Base-by-base conservation (phyloP, 768 basidiomycete genomes). In the Tremella fuciformis region DNA sequence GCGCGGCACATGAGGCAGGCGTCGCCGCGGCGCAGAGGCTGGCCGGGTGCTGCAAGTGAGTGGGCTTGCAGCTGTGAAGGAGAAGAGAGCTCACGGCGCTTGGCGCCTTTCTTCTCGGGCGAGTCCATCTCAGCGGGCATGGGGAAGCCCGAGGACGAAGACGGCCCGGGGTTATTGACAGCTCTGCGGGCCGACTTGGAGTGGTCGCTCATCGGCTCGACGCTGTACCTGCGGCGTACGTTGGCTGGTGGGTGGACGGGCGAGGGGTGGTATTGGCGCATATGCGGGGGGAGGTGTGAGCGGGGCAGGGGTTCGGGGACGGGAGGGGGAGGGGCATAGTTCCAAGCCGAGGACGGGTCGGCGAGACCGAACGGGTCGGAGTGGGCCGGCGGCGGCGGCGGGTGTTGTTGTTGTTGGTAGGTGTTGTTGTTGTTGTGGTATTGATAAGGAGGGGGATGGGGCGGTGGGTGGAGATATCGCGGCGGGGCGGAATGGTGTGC, bases 1-100 rank as follows among this genome's bases (percentile, higher is more conserved):
- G 69, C 69, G 46, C 69, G 53, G 50, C 69, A 70, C 69, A 70
- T 70, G 21, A 70, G 53, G 53, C 69, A 70, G 7, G 69, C 69
- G 26, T 67, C 66, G 8, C 69, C 69, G 40, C 69, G 50, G 7
- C 69, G 58, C 9, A 70, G 50, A 6, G 69, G 69, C 39, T 69
- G 64, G 13, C 37, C 62, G n/a, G 62, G 53, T 13, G 49, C 59
- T 58, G 42, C n/a, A 42, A 25, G 48, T 57, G 34, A 57, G 50
- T 46, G 42, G 4, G 42, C 39, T 11, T 41, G 11, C 39, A 22
- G 22, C 42, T 46, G 42, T 46, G 15, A 46, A 46, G 8, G 42
- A 18, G n/a, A 46, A 46, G 42, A 46, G 42, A 46, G 29, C 29
- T 34, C 29, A 34, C 29, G 29, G 6, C 29, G 4, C 29, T 34